A percentile compares a stretch with the other conserved stretches of the same genome.
Evolutionary conservation across 371 early-diverging fungal species (phyloP).

Genomic region (Mortierella sp.): DNA sequence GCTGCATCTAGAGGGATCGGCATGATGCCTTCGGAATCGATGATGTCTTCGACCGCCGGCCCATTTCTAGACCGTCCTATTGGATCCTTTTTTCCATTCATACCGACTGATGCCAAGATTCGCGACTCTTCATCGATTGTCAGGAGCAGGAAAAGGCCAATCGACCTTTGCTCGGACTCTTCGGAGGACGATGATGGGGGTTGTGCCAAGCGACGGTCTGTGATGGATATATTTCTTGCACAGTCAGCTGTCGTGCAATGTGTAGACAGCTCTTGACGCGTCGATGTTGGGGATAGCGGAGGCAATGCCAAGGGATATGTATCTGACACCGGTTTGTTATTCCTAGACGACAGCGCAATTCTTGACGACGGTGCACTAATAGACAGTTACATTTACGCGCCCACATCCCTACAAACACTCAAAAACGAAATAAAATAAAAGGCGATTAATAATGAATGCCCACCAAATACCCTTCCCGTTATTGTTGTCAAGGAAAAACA

Average conservation of each 20-base stretch:
- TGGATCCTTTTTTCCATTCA: constrained; percentile 9
- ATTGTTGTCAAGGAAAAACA: neutral
- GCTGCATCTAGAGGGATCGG: constrained; percentile 5
- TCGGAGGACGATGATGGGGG: neutral
- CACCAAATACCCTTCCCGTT: neutral
- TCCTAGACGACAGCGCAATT: neutral
- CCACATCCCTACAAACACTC: neutral
- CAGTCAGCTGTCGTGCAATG: constrained; percentile 25
- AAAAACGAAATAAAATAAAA: neutral
- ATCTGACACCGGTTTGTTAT: too few species aligned
- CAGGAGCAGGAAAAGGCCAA: neutral
- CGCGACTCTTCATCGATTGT: neutral
- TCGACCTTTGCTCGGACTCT: neutral
- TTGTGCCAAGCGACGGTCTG: constrained; percentile 4
- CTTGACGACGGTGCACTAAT: neutral
- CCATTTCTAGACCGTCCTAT: neutral
- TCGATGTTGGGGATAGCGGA: neutral
- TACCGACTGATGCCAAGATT: neutral
- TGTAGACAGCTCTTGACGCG: constrained; percentile 4
- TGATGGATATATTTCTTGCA: constrained; percentile 14
- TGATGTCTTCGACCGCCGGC: neutral
- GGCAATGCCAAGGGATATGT: too few species aligned
- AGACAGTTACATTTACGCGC: neutral
- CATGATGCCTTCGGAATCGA: neutral
- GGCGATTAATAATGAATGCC: neutral